Conservation (phyloP, 805 yeast species). For the Danielozyma ontarioensis region DNA sequence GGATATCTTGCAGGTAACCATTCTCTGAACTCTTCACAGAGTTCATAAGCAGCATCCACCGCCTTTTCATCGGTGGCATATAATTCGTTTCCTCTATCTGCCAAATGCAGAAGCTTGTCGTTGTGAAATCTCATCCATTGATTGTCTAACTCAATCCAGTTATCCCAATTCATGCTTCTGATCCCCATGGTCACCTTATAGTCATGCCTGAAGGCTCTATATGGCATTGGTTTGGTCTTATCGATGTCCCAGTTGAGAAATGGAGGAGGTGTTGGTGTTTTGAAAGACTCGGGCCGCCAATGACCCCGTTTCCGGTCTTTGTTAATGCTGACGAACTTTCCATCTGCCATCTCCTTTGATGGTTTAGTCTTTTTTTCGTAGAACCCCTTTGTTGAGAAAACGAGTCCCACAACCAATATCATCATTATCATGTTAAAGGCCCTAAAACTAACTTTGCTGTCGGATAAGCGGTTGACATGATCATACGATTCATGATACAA, state of each 20-base stretch:
- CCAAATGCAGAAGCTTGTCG: slow-evolving; percentile 46
- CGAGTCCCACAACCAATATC: too few relatives aligned
- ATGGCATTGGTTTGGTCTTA: slow-evolving; percentile 53
- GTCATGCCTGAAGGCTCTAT: slow-evolving; percentile 62
- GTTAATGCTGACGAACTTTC: slow-evolving; percentile 15
- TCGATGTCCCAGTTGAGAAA: slow-evolving; percentile 45
- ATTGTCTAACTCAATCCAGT: slow-evolving; percentile 66
- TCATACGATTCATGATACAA: too few relatives aligned
- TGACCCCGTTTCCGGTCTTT: slow-evolving; percentile 43
- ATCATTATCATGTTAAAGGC: too few relatives aligned
- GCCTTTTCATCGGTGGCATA: slow-evolving; percentile 51
- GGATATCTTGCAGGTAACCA: slow-evolving; percentile 60
- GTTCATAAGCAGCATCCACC: slow-evolving; percentile 50
- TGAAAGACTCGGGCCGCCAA: slow-evolving; percentile 52
- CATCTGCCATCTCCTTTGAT: too few relatives aligned
- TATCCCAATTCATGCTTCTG: slow-evolving; percentile 52
- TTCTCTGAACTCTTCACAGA: slow-evolving; percentile 46
- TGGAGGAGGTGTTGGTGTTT: slow-evolving; percentile 45
- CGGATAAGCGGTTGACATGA: too few relatives aligned
- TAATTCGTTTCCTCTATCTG: slow-evolving; percentile 40
- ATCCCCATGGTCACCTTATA: slow-evolving; percentile 69
- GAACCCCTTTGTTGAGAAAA: too few relatives aligned
- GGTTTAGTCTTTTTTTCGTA: too few relatives aligned
- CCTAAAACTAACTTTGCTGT: too few relatives aligned
- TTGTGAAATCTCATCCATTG: slow-evolving; percentile 57